phyloP scores from a whole-genome alignment of 148 eudicot genomes.

The Arbutus unedo region DNA sequence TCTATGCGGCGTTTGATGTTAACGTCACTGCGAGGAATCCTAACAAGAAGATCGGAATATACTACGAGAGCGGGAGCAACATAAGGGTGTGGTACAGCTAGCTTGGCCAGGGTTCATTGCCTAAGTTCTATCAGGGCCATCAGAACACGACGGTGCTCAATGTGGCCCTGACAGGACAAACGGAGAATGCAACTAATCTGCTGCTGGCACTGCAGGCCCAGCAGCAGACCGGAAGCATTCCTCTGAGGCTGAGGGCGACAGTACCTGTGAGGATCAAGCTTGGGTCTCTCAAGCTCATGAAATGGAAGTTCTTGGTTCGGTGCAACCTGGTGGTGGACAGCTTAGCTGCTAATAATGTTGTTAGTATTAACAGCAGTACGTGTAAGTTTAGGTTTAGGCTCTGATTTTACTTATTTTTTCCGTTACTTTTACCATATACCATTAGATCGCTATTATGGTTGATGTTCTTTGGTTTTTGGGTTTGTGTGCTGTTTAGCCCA shows the following conservation, averaged over 20 bases:
- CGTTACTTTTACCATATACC: not conserved
- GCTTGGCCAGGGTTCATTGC: constrained; percentile 65
- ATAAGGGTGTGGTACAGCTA: constrained; percentile 49
- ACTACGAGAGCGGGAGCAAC: constrained; percentile 54
- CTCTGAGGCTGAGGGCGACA: constrained; percentile 46
- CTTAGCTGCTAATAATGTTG: constrained; percentile 36
- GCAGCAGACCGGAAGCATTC: constrained; percentile 52
- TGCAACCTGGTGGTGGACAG: constrained; percentile 59
- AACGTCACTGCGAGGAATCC: constrained; percentile 70
- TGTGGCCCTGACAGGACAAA: constrained; percentile 50
- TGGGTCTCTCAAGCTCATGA: constrained; percentile 67
- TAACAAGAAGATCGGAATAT: constrained; percentile 67
- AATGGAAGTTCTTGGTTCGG: constrained; percentile 63
- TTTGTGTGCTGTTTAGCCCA: not conserved
- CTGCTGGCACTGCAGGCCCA: constrained; percentile 31
- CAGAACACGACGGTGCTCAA: constrained; percentile 59
- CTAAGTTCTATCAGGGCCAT: constrained; percentile 82
- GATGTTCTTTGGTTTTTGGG: too few species aligned
- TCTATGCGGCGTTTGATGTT: constrained; percentile 57
- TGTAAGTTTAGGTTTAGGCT: constrained; percentile 62
- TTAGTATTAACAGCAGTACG: constrained; percentile 49
- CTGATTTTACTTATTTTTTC: not conserved
- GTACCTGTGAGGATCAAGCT: constrained; percentile 76
- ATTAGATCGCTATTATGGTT: too few species aligned
- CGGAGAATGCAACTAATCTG: constrained; percentile 42